Evolutionary conservation across 306 rosid species (phyloP), one percentile per base, ranked within the genome.

Genomic region (Dalbergia oliveri): DNA sequence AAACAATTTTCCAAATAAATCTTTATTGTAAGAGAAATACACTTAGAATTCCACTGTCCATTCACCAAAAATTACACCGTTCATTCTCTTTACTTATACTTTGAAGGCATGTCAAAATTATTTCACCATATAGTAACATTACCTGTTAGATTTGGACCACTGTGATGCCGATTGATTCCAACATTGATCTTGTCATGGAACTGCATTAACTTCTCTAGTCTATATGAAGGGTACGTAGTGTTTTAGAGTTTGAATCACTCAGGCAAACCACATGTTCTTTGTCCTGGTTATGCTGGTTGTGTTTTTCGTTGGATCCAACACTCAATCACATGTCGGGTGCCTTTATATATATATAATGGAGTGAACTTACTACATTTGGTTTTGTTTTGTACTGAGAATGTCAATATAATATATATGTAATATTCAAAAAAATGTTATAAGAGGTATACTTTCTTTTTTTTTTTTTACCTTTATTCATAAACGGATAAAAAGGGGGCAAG

Each of bases 241-340:
- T 18, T 26, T 81, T 58, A 26, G 41, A 47, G 13, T 26, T 76
- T 64, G 14, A 54, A 68, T 75, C 60, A 57, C 73, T 41, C 45
- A 33, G 45, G 14, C 65, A 82, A 72, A 47, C 75, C 86, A 72
- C 83, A 77, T 83, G 86, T 65, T 34, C 57, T 0, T 45, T 83
- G 75, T 77, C 79, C 1, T 77, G 18, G 11, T 23, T 13, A 4
- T 72, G 66, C 6, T 41, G 18, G 9, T 4, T 72, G 31, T 53
- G 65, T 69, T 53, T 13, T 75, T 75, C 8, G 26, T 56, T 51
- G 75, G 79, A 74, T 81, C 73, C 13, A 45, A 16, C 67, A 58
- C 59, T 23, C 60, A 10, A 49, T 61, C 63, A 82, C 66, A 61
- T 61, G 81, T 13, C 71, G 19, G 10, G 11, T 23, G 57, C 8